A percentile compares a stretch with the other conserved stretches of the same genome.
These are phyloP conservation scores for Erysimum cheiranthoides DNA, from an alignment of 345 rosid species.

Conservation along the genomic window DNA sequence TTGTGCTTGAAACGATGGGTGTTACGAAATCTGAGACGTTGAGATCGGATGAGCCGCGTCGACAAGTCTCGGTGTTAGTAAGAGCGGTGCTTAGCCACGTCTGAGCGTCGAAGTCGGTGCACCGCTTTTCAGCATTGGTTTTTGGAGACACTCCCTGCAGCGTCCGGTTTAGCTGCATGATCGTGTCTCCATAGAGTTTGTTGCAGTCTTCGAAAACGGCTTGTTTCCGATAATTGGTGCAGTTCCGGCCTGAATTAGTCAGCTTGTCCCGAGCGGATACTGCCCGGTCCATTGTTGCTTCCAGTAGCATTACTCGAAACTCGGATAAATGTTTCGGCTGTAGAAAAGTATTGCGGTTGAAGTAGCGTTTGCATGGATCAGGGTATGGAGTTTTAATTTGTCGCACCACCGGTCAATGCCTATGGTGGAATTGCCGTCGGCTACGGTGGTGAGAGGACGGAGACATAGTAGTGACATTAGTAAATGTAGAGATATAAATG, in stretches of 20 bases:
- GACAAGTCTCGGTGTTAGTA: constrained; percentile 79
- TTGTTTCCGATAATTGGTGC: constrained; percentile 44
- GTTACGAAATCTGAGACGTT: constrained; percentile 59
- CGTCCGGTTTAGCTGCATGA: constrained; percentile 69
- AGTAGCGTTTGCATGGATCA: constrained; percentile 60
- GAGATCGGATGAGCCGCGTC: constrained; percentile 61
- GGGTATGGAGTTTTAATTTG: constrained; percentile 87
- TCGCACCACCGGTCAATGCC: constrained; percentile 69
- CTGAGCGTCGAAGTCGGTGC: constrained; percentile 75
- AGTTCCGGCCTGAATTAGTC: constrained; percentile 37
- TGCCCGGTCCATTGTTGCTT: constrained; percentile 62
- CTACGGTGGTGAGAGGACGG: constrained; percentile 35
- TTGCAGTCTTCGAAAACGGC: constrained; percentile 67
- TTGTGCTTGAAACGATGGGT: constrained; percentile 53
- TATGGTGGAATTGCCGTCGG: constrained; percentile 20
- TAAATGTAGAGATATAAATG: constrained; percentile 34
- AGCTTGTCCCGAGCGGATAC: constrained; percentile 44
- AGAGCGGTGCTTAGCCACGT: constrained; percentile 92
- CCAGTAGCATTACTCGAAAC: constrained; percentile 57
- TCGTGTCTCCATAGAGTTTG: constrained; percentile 59
- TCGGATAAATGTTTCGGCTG: constrained; percentile 51
- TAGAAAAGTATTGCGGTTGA: constrained; percentile 39
- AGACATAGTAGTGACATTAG: constrained; percentile 41
- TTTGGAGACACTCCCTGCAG: constrained; percentile 44
- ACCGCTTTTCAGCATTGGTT: constrained; percentile 11